These are phyloP conservation scores for Populus trichocarpa DNA, from an alignment of 441 rosid species.

Conservation along the genomic window DNA sequence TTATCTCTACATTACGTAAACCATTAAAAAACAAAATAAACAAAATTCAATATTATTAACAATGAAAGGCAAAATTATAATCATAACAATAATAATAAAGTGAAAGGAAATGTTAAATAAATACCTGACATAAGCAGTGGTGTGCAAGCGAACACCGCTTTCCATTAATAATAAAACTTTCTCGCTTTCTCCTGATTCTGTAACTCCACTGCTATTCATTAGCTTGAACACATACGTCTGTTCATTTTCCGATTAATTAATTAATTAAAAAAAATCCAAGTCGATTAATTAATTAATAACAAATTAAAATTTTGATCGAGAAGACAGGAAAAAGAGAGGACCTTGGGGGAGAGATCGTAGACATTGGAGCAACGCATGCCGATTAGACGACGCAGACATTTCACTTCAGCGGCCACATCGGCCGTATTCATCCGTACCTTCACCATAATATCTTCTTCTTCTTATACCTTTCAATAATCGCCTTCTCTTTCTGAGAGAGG, in stretches of 20 bases:
- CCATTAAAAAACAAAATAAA: no score
- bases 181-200: conserved; percentile 86
- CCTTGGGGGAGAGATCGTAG: conserved; percentile 97
- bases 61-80: no score
- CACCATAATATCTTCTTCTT: conserved; percentile 18
- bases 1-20: no score
- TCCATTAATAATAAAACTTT: conserved; percentile 72
- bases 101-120: no score
- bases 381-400: conserved; percentile 77
- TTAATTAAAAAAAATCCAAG: no score
- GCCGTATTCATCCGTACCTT: conserved; percentile 54
- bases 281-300: no score
- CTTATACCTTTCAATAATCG: neutral
- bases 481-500: no score
- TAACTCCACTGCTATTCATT: conserved; percentile 90
- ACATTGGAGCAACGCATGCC: conserved; percentile 79
- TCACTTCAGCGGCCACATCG: conserved; percentile 98
- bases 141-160: conserved; percentile 89
- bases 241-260: neutral
- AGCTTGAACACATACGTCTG: conserved; percentile 96
- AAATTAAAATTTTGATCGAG: neutral
- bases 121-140: conserved; percentile 79
- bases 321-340: conserved; percentile 3
- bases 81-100: no score
- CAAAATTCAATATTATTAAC: no score